A percentile compares a stretch with the other conserved stretches of the same genome.
Conservation (phyloP, 345 rosid genomes). For the Ceriops tagal region DNA sequence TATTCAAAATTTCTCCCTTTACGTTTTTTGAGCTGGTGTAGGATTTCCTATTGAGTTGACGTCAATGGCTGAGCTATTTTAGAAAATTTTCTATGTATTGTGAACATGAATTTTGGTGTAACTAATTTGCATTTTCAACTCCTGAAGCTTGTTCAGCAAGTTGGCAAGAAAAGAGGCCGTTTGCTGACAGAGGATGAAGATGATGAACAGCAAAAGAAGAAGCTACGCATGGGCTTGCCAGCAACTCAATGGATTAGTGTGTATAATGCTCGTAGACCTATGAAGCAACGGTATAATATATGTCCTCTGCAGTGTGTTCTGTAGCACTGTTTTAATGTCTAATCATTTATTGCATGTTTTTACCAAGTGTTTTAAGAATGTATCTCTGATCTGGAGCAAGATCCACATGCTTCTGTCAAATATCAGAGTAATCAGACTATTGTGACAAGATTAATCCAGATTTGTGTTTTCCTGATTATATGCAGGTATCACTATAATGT, state of each 20-base stretch:
- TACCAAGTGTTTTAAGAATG: not conserved
- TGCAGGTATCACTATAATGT: constrained; percentile 95
- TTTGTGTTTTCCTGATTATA: not conserved
- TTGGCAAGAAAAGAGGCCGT: constrained; percentile 82
- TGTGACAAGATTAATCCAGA: not conserved
- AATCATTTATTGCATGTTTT: not conserved
- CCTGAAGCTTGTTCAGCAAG: constrained; percentile 35
- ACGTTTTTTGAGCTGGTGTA: not conserved
- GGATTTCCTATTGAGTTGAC: not conserved
- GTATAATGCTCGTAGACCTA: constrained; percentile 85
- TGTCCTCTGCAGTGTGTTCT: no score
- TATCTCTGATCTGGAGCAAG: no score
- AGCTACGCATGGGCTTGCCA: constrained; percentile 78
- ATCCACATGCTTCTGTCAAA: not conserved
- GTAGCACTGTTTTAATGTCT: no score
- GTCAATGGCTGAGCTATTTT: not conserved
- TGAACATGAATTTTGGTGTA: not conserved
- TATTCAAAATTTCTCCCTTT: constrained; percentile 22
- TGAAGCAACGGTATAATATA: constrained; percentile 77
- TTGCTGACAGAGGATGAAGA: constrained; percentile 70
- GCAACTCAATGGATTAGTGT: constrained; percentile 95
- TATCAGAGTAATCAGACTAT: not conserved
- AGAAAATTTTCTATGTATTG: not conserved
- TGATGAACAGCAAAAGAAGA: constrained; percentile 89
- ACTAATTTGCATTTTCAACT: constrained; percentile 1